A percentile compares a stretch with the other conserved stretches of the same genome.
Conservation (phyloP, 306 rosid genomes). For the Sophora flavescens region DNA sequence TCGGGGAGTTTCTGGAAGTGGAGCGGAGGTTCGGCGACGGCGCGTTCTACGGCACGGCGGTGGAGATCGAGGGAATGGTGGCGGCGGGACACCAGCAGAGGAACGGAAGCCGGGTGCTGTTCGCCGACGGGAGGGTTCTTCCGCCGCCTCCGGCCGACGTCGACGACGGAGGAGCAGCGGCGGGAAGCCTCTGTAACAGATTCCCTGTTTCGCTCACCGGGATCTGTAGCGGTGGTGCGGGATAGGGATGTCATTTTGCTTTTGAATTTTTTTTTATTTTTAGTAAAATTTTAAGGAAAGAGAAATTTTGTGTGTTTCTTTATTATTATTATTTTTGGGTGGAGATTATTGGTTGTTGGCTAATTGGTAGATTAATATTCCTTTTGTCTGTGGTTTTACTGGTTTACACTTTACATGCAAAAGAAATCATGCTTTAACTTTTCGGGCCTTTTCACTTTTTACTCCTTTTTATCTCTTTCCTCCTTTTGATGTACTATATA, state of each 20-base stretch:
- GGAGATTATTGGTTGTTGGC: slow-evolving; percentile 33
- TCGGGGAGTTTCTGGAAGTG: slow-evolving; percentile 91
- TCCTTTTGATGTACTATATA: slow-evolving; percentile 26
- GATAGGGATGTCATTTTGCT: slow-evolving; percentile 34
- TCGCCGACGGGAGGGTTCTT: slow-evolving; percentile 86
- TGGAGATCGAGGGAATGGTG: slow-evolving; percentile 84
- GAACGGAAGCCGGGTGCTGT: slow-evolving; percentile 61
- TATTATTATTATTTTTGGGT: neutral
- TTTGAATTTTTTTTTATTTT: neutral
- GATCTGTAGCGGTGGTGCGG: slow-evolving; percentile 80
- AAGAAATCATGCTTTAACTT: slow-evolving; percentile 38
- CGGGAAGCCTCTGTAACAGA: slow-evolving; percentile 63
- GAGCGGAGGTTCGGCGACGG: slow-evolving; percentile 90
- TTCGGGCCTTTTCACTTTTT: neutral
- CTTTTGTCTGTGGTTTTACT: slow-evolving; percentile 48
- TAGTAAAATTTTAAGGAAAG: neutral
- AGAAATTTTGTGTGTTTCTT: neutral
- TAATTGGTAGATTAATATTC: slow-evolving; percentile 40
- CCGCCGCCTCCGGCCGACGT: slow-evolving; percentile 65
- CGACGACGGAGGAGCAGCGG: slow-evolving; percentile 54
- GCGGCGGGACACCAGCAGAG: slow-evolving; percentile 54
- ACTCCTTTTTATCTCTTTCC: neutral
- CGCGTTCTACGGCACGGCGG: slow-evolving; percentile 80
- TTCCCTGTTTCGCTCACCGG: slow-evolving; percentile 78
- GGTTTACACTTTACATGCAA: slow-evolving; percentile 44